These are phyloP conservation scores for Nemania serpens DNA, from an alignment of 2,329 filamentous ascomycete species.

Conservation along the genomic window DNA sequence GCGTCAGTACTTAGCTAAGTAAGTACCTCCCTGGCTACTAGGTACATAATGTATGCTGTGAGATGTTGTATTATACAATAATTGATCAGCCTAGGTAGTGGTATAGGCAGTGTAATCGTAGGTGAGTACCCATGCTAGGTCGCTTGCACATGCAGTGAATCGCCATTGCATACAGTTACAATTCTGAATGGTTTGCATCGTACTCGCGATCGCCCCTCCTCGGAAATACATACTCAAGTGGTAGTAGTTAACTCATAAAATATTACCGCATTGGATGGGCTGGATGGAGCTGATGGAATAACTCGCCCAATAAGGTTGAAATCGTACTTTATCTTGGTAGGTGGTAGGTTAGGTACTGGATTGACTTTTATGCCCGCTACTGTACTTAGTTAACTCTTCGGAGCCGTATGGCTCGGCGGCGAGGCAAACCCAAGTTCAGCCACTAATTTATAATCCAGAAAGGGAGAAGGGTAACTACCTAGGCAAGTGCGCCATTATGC, in stretches of 20 bases:
- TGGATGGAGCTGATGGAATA: too few relatives aligned
- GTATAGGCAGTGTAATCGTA: too few relatives aligned
- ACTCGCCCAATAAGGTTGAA: too few relatives aligned
- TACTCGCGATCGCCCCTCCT: neutral
- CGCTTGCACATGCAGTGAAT: neutral
- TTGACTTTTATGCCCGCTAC: neutral
- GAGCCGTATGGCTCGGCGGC: neutral
- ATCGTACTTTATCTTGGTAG: too few relatives aligned
- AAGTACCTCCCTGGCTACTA: too few relatives aligned
- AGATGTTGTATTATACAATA: neutral
- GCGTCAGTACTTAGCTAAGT: too few relatives aligned
- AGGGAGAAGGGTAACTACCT: neutral
- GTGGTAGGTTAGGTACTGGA: neutral
- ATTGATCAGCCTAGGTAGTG: neutral
- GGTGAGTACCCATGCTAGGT: too few relatives aligned
- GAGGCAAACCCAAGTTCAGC: neutral
- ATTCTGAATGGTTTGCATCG: neutral
- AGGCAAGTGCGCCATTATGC: neutral
- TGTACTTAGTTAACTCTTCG: neutral
- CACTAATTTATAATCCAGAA: neutral
- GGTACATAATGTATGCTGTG: neutral
- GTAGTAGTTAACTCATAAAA: neutral
- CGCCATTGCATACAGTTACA: neutral
- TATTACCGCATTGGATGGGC: slow-evolving; percentile 2
- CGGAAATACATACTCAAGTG: neutral